These are phyloP conservation scores for Poronia punctata DNA, from an alignment of 495 filamentous ascomycete species.

Conservation along the genomic window DNA sequence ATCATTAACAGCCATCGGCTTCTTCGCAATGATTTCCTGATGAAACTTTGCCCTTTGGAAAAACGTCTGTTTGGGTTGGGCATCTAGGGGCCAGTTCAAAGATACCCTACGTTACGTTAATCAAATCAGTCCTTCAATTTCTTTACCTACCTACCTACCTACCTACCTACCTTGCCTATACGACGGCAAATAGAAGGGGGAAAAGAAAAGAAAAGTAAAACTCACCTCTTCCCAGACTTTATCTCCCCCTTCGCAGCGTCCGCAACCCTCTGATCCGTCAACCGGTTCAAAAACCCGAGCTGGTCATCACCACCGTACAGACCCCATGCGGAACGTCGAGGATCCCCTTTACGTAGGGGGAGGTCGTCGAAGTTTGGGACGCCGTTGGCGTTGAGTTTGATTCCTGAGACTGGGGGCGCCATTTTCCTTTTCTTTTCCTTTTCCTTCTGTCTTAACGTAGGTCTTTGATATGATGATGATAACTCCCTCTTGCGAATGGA, in stretches of 20 bases:
- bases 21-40: constrained; percentile 32
- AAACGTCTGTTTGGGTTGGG: constrained; percentile 29
- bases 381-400: constrained; percentile 35
- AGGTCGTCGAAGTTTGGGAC: constrained; percentile 39
- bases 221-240: constrained; percentile 34
- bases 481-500: no score
- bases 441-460: neutral
- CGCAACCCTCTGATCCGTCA: constrained; percentile 37
- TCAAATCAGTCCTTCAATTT: neutral
- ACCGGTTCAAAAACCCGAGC: constrained; percentile 40
- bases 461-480: no score
- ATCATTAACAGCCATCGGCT: constrained; percentile 44
- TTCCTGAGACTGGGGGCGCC: constrained; percentile 22
- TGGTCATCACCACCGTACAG: constrained; percentile 43
- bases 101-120: constrained; percentile 25
- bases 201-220: neutral
- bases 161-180: no score
- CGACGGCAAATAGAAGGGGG: neutral
- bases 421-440: constrained; percentile 3
- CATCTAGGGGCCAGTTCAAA: constrained; percentile 39
- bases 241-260: constrained; percentile 45
- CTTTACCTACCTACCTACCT: no score
- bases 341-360: constrained; percentile 33
- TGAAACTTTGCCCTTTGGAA: constrained; percentile 34
- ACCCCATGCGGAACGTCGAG: constrained; percentile 40